These are phyloP conservation scores for Nephromyces sp. DNA, from an alignment of 169 alveolate genomes.

Conservation along the genomic window DNA sequence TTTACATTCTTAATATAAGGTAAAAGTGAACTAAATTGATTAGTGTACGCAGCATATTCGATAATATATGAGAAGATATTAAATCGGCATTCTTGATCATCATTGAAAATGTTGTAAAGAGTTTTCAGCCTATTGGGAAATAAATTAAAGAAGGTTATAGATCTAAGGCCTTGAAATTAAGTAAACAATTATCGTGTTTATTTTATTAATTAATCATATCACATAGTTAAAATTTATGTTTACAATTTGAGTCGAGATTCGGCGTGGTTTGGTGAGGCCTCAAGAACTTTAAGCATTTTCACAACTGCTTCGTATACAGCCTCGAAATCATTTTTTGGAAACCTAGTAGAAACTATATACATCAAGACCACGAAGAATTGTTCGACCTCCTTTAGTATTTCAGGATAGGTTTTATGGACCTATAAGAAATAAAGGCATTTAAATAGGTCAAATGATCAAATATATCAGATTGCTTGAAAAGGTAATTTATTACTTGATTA, in stretches of 20 bases:
- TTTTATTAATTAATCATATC: too few species aligned
- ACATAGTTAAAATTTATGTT: too few species aligned
- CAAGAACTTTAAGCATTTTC: not conserved
- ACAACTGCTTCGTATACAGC: not conserved
- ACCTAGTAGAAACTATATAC: not conserved
- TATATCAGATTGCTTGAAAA: too few species aligned
- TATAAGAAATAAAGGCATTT: not conserved
- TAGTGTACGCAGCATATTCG: slow-evolving; percentile 25
- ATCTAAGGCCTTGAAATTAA: too few species aligned
- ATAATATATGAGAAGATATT: slow-evolving; percentile 11
- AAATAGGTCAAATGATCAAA: too few species aligned
- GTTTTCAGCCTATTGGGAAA: slow-evolving; percentile 15
- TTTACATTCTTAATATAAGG: slow-evolving; percentile 19
- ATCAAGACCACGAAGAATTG: slow-evolving; percentile 6
- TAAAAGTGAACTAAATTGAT: slow-evolving; percentile 9
- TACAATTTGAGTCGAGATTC: not conserved
- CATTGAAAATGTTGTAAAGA: slow-evolving; percentile 26
- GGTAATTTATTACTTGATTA: too few species aligned
- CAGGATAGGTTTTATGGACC: not conserved
- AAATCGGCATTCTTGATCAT: slow-evolving; percentile 17
- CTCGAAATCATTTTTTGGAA: not conserved
- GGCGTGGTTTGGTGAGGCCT: not conserved
- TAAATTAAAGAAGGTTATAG: not conserved
- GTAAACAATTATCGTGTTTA: too few species aligned
- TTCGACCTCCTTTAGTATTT: slow-evolving; percentile 3